phyloP scores from a whole-genome alignment of 2,329 filamentous ascomycete genomes.

The Colletotrichum tabaci region DNA sequence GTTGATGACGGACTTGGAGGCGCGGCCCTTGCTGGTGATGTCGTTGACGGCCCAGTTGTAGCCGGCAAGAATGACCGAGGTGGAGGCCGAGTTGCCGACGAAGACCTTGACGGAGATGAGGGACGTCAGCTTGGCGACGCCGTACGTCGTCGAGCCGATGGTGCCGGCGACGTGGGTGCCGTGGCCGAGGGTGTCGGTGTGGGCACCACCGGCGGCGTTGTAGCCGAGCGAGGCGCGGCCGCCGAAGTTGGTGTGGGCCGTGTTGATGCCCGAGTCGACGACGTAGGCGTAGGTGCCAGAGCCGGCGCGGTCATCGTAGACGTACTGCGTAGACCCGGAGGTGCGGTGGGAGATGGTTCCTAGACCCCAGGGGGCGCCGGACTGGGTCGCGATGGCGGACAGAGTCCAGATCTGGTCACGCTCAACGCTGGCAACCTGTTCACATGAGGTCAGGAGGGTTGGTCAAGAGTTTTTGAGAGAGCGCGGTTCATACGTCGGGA shows the following conservation, averaged over 20 bases:
- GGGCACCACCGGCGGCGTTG: constrained; percentile 53
- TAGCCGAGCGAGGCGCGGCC: constrained; percentile 58
- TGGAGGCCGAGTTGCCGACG: constrained; percentile 49
- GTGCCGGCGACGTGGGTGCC: constrained; percentile 65
- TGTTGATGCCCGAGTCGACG: constrained; percentile 69
- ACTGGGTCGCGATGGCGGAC: constrained; percentile 51
- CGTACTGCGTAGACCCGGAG: constrained; percentile 53
- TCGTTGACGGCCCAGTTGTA: constrained; percentile 62
- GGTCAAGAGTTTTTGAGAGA: rapidly evolving
- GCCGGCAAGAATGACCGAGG: constrained; percentile 51
- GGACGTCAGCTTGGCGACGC: constrained; percentile 60
- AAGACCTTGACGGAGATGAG: constrained; percentile 65
- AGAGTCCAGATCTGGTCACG: constrained; percentile 49
- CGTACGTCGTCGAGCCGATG: constrained; percentile 60
- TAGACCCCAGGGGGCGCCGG: constrained; percentile 60
- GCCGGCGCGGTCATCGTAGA: constrained; percentile 59
- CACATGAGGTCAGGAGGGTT: constrained; percentile 41
- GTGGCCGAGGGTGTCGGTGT: constrained; percentile 59
- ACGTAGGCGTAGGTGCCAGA: constrained; percentile 64
- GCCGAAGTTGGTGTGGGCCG: constrained; percentile 61
- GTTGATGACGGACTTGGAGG: constrained; percentile 63
- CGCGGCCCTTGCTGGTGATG: constrained; percentile 58
- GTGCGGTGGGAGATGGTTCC: constrained; percentile 60
- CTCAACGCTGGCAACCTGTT: constrained; percentile 53
- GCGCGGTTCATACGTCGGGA: constrained; percentile 54